Conservation (phyloP, 352 stramenopile genomes). For the Thalassiosira oceanica region DNA sequence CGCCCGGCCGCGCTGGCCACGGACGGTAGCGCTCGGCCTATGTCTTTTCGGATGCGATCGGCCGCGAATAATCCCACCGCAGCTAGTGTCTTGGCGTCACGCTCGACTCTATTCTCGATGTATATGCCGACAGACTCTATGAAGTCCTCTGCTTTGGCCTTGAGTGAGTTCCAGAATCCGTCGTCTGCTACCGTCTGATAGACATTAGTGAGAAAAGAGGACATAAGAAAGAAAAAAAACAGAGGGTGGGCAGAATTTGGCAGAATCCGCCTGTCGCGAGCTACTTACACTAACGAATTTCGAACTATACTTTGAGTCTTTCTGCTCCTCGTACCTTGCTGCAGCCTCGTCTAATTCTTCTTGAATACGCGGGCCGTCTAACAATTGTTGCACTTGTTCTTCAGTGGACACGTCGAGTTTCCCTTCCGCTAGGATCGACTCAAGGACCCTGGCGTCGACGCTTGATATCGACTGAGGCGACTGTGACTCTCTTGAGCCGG, state of each 20-base stretch:
- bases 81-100: slow-evolving; percentile 50
- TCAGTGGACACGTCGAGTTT: slow-evolving; percentile 42
- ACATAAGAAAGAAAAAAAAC: not conserved
- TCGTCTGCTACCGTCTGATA: slow-evolving; percentile 38
- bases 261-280: too few species aligned
- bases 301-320: slow-evolving; percentile 23
- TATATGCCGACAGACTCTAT: slow-evolving; percentile 65
- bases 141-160: slow-evolving; percentile 49
- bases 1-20: slow-evolving; percentile 30
- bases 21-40: slow-evolving; percentile 64
- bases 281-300: slow-evolving; percentile 42
- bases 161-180: slow-evolving; percentile 68
- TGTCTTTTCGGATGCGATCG: slow-evolving; percentile 63
- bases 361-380: slow-evolving; percentile 20
- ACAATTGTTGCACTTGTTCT: slow-evolving; percentile 32
- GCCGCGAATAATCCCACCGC: slow-evolving; percentile 65
- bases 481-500: too few species aligned
- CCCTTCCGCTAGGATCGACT: slow-evolving; percentile 46
- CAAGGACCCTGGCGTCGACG: slow-evolving; percentile 41
- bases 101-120: slow-evolving; percentile 69
- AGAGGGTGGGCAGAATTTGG: too few species aligned
- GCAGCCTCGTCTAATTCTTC: not conserved
- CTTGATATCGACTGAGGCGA: too few species aligned
- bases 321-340: not conserved
- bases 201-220: not conserved